phyloP scores from a whole-genome alignment of 164 flowering plant genomes.

The Stephania japonica region DNA sequence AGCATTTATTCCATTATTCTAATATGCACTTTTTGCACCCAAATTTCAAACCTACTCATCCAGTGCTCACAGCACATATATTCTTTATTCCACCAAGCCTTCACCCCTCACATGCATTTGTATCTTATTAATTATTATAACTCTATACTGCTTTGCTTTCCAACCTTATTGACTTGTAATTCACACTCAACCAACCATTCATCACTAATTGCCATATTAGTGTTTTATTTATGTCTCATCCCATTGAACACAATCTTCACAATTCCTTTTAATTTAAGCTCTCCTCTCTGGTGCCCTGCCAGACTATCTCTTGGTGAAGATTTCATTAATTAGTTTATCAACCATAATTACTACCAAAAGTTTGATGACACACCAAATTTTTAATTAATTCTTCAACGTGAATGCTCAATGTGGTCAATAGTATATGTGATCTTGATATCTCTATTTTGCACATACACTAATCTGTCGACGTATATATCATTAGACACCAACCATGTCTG shows the following conservation, averaged over 20 bases:
- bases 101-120: not conserved
- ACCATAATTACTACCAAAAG: conserved; percentile 1
- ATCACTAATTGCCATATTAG: not conserved
- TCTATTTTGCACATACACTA: not conserved
- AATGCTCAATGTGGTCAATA: not conserved
- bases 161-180: not conserved
- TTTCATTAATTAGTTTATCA: not conserved
- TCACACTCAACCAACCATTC: not conserved
- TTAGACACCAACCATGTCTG: conserved; percentile 3
- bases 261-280: not conserved
- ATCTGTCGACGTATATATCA: not conserved
- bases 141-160: not conserved
- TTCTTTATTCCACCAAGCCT: not conserved
- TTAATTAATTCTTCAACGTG: not conserved
- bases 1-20: not conserved
- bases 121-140: not conserved
- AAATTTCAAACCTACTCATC: not conserved
- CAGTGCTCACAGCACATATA: not conserved
- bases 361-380: not conserved
- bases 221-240: not conserved
- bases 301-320: conserved; percentile 7
- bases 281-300: not conserved
- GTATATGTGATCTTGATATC: conserved; percentile 1
- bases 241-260: not conserved
- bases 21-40: not conserved